Conservation (phyloP, 2,329 filamentous ascomycete species). For the Hansfordia pulvinata region DNA sequence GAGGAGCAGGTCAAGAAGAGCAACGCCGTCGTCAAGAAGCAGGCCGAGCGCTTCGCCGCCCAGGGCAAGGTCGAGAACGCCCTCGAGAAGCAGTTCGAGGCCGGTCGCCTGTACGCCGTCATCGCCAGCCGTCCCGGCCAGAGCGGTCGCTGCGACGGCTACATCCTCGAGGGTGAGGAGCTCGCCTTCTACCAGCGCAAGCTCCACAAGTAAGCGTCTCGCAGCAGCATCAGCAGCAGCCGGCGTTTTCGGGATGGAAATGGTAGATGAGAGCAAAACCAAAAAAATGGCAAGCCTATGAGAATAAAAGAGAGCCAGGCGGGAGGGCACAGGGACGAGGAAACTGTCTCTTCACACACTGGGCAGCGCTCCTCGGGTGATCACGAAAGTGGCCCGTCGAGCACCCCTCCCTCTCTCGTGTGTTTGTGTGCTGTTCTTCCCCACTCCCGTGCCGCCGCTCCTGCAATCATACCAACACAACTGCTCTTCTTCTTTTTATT, state of each 20-base stretch:
- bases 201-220: conserved; percentile 78
- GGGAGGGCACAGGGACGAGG: no score
- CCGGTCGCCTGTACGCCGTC: conserved; percentile 91
- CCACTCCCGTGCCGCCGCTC: no score
- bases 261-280: background rate
- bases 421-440: no score
- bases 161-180: conserved; percentile 98
- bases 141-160: conserved; percentile 92
- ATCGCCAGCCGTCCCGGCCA: conserved; percentile 89
- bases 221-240: conserved; percentile 1
- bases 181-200: conserved; percentile 99
- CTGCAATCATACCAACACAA: no score
- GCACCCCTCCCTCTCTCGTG: no score
- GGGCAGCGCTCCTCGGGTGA: no score
- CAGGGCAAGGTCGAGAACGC: conserved; percentile 84
- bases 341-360: no score
- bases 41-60: conserved; percentile 70
- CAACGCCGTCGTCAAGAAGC: conserved; percentile 94
- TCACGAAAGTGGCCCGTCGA: no score
- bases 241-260: conserved; percentile 1
- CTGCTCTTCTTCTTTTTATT: no score
- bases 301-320: no score
- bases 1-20: conserved; percentile 77
- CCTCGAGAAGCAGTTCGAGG: conserved; percentile 98
- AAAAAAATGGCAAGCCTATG: background rate